Percentiles rank a stretch among this genome's conserved stretches.
Conservation (phyloP, 2,329 filamentous ascomycete species). For the Cladophialophora yegresii region DNA sequence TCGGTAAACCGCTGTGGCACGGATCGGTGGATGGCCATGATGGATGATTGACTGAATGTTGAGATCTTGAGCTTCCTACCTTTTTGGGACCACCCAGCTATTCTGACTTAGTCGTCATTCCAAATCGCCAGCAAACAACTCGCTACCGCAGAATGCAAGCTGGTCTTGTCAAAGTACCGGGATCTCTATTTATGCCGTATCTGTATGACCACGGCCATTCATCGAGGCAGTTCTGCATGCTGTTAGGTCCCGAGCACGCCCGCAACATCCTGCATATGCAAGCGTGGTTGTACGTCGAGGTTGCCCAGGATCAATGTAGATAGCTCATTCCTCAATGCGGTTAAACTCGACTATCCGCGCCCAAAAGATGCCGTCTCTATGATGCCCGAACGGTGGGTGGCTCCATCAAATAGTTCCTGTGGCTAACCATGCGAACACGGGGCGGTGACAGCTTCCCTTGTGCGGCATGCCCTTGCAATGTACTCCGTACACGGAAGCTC, state of each 20-base stretch:
- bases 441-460: background rate
- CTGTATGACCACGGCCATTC: background rate
- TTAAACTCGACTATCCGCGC: slow-evolving; percentile 6
- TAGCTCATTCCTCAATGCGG: slow-evolving; percentile 14
- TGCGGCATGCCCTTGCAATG: background rate
- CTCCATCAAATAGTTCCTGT: slow-evolving; percentile 16
- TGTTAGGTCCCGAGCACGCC: background rate
- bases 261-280: background rate
- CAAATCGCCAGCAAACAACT: slow-evolving; percentile 5
- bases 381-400: background rate
- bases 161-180: background rate
- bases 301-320: slow-evolving; percentile 3
- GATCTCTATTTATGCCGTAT: background rate
- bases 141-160: background rate
- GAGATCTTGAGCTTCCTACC: slow-evolving; percentile 13
- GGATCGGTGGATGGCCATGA: slow-evolving; percentile 3
- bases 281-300: background rate
- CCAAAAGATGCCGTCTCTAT: slow-evolving; percentile 3
- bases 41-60: slow-evolving; percentile 19
- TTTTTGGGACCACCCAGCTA: slow-evolving; percentile 9
- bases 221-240: background rate
- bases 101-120: background rate
- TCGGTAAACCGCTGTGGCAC: background rate
- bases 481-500: background rate
- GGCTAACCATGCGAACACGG: slow-evolving; percentile 12